Evolutionary conservation across 768 basidiomycete genomes (phyloP).

Genomic region (Boletus sensibilis): DNA sequence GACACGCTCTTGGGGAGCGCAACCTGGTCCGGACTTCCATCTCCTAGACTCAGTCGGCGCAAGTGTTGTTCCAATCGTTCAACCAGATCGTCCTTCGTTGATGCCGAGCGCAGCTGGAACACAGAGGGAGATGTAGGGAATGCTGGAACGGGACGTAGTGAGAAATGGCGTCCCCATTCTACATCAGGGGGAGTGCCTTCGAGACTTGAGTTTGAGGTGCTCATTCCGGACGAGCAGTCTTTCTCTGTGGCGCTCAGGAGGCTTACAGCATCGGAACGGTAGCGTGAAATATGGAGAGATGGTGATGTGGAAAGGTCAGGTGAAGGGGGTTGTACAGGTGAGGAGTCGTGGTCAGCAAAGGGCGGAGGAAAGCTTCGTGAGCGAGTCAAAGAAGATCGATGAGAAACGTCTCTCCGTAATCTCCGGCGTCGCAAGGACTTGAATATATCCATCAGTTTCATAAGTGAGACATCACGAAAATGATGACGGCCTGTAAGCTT

Average conservation of each 20-base stretch:
- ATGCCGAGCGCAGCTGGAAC: slow-evolving; percentile 23
- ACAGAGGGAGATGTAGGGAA: slow-evolving; percentile 18
- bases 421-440: slow-evolving; percentile 19
- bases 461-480: slow-evolving; percentile 18
- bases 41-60: slow-evolving; percentile 19
- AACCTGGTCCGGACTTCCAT: slow-evolving; percentile 5
- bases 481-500: slow-evolving; percentile 10
- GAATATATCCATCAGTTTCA: slow-evolving; percentile 22
- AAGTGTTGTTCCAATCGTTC: slow-evolving; percentile 21
- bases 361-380: slow-evolving; percentile 3
- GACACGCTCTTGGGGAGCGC: not conserved
- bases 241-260: slow-evolving; percentile 10
- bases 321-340: slow-evolving; percentile 1
- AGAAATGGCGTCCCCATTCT: not conserved
- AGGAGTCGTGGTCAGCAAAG: slow-evolving; percentile 5
- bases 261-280: slow-evolving; percentile 4
- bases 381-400: slow-evolving; percentile 1
- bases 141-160: not conserved
- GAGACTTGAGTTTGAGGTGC: not conserved
- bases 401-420: slow-evolving; percentile 7
- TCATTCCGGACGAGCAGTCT: slow-evolving; percentile 16
- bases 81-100: slow-evolving; percentile 18
- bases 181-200: not conserved
- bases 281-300: not conserved
- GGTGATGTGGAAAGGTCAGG: not conserved